Evolutionary conservation across 768 basidiomycete genomes (phyloP).

Genomic region (Pisolithus microcarpus): DNA sequence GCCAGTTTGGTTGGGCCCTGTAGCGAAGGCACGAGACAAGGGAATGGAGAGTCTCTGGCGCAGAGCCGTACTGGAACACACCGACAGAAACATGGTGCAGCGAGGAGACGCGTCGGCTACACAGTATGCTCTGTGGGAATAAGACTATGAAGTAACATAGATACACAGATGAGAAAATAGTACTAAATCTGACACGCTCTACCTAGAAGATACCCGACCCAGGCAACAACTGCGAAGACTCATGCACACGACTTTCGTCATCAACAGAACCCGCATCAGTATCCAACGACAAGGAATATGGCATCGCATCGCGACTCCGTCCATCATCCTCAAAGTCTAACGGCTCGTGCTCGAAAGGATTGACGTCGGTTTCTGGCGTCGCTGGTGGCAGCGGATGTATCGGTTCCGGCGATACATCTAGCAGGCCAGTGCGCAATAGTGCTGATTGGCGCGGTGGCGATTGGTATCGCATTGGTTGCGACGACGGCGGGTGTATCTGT

Average conservation of each 20-base stretch:
- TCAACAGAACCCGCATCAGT: constrained; percentile 8
- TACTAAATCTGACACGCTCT: background rate
- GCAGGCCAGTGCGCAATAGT: constrained; percentile 1
- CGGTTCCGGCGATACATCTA: constrained; percentile 7
- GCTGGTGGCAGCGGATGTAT: constrained; percentile 12
- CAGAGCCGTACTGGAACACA: constrained; percentile 8
- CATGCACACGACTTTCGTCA: constrained; percentile 19
- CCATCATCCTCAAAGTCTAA: constrained; percentile 17
- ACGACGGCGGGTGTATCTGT: background rate
- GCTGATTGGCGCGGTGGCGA: background rate
- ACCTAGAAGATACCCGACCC: constrained; percentile 36
- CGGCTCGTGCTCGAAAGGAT: constrained; percentile 28
- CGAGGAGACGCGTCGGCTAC: too few species aligned
- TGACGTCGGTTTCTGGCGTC: constrained; percentile 25
- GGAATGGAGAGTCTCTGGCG: constrained; percentile 6
- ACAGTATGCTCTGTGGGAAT: too few species aligned
- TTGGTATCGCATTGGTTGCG: background rate
- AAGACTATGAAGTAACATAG: too few species aligned
- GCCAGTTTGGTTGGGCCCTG: background rate
- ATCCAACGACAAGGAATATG: constrained; percentile 23
- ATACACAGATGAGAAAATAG: background rate
- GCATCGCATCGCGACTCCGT: constrained; percentile 13
- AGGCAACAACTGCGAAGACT: constrained; percentile 35
- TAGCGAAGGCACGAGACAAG: constrained; percentile 11
- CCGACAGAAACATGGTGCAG: constrained; percentile 14